Percentiles rank a stretch among this genome's conserved stretches.
Evolutionary conservation across 371 early-diverging fungal species (phyloP).

Genomic region (Lichtheimia hyalospora): DNA sequence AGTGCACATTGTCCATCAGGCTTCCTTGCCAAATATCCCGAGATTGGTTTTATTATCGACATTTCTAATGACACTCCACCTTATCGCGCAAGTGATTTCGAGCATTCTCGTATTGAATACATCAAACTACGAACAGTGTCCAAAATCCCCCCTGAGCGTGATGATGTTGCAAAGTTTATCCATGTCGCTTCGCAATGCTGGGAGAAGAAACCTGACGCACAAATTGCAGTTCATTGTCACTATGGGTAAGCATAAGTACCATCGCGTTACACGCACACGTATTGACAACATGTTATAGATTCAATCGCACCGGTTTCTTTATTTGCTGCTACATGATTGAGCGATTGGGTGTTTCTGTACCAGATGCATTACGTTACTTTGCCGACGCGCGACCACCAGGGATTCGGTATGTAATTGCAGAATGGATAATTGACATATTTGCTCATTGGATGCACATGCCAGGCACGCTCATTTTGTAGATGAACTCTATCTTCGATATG

Average conservation of each 20-base stretch:
- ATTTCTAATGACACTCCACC: conserved; percentile 63
- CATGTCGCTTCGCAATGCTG: conserved; percentile 53
- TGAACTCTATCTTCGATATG: conserved; percentile 63
- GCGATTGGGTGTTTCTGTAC: conserved; percentile 52
- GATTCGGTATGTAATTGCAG: conserved; percentile 43
- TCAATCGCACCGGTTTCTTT: conserved; percentile 72
- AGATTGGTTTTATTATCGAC: conserved; percentile 58
- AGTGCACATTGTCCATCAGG: conserved; percentile 61
- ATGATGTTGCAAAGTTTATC: conserved; percentile 60
- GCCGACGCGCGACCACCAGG: conserved; percentile 67
- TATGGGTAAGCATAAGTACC: conserved; percentile 53
- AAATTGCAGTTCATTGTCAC: conserved; percentile 76
- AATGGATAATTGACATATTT: neutral
- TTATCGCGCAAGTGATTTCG: conserved; percentile 63
- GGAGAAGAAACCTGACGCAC: conserved; percentile 57
- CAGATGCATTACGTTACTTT: conserved; percentile 61
- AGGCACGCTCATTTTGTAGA: conserved; percentile 68
- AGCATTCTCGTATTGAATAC: conserved; percentile 57
- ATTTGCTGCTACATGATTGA: conserved; percentile 72
- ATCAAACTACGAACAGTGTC: conserved; percentile 65
- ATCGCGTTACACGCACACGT: neutral
- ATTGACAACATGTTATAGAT: conserved; percentile 23
- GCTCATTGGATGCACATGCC: neutral
- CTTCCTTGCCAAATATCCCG: conserved; percentile 62
- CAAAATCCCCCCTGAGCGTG: conserved; percentile 66